Base-by-base conservation (phyloP, 2,329 filamentous ascomycete species). In the Xylaria sp. region DNA sequence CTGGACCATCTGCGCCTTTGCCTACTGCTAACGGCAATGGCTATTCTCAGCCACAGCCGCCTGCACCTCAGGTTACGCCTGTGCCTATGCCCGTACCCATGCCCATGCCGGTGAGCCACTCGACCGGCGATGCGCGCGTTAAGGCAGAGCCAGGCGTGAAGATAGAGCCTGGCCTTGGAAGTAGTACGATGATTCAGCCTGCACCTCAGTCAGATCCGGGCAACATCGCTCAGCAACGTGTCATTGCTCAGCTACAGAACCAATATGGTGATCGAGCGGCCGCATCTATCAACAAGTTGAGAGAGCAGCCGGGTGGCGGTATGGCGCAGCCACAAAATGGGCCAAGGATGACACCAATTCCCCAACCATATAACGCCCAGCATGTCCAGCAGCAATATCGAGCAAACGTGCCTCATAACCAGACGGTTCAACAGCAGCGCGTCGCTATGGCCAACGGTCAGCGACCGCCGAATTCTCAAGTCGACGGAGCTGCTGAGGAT, bases 401-500 rank as follows among this genome's bases (percentile, higher is more conserved):
- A 53, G 74, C 64, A n/a, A 71, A 68, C 30, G 58, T 69, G 45
- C 59, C 72, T 42, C 55, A 67, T 21, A 70, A 73, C 54, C 63
- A 63, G 17, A 45, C 58, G 54, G 69, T 54, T 24, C 79, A 79
- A 53, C 78, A 79, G 48, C 77, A 73, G 36, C 76, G 80, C 77
- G 59, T 73, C 74, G 77, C 76, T 71, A 77, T 75, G 70, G 76
- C 65, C 64, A 86, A 83, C 77, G 82, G 78, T 70, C 85, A 75
- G 70, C 78, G 81, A 54, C 79, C 82, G 7, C 73, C 78, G 8
- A 73, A 78, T 30, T 81, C 89, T 27, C 92, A 98, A 79, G 91
- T 91, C 14, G 95, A 98, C 77, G 95, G 94, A 59, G 82, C 92
- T 36, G 84, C 80, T 56, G 91, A 90, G 70, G 85, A 85, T 65